Evolutionary conservation across 768 basidiomycete species (phyloP).

Genomic region (Steccherinum ochraceum): DNA sequence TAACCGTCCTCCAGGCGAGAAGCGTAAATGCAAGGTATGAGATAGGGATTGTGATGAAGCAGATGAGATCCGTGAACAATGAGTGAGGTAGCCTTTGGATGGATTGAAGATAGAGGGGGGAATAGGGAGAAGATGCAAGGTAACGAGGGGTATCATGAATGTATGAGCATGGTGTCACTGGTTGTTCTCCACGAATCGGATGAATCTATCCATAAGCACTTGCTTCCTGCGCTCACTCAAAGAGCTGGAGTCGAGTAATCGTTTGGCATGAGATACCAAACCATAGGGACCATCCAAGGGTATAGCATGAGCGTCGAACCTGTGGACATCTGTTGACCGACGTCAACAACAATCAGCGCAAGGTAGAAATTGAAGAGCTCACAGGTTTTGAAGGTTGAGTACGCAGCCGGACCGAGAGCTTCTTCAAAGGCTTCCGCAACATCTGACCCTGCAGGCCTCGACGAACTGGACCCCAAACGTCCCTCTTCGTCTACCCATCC

Average conservation of each 20-base stretch:
- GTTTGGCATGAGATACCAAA: conserved; percentile 57
- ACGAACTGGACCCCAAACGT: conserved; percentile 16
- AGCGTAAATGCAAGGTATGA: conserved; percentile 3
- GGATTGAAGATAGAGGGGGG: not conserved
- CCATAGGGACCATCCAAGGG: conserved; percentile 71
- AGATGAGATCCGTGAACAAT: not conserved
- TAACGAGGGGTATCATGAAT: not conserved
- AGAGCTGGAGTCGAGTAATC: conserved; percentile 47
- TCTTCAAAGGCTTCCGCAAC: conserved; percentile 33
- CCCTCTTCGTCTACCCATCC: conserved; percentile 22
- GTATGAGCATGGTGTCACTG: conserved; percentile 11
- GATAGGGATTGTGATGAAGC: no score
- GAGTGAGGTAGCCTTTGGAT: not conserved
- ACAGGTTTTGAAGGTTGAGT: conserved; percentile 57
- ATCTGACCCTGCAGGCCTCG: conserved; percentile 20
- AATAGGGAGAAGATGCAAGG: not conserved
- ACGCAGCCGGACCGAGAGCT: conserved; percentile 29
- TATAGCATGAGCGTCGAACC: conserved; percentile 69
- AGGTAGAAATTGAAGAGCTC: conserved; percentile 21
- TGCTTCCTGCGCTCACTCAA: conserved; percentile 39
- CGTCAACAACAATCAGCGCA: not conserved
- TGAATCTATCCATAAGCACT: conserved; percentile 51
- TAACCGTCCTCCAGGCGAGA: not conserved
- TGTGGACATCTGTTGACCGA: conserved; percentile 51
- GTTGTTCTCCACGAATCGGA: conserved; percentile 43